phyloP scores from a whole-genome alignment of 495 filamentous ascomycete species.

The Aspergillus mulundensis region DNA sequence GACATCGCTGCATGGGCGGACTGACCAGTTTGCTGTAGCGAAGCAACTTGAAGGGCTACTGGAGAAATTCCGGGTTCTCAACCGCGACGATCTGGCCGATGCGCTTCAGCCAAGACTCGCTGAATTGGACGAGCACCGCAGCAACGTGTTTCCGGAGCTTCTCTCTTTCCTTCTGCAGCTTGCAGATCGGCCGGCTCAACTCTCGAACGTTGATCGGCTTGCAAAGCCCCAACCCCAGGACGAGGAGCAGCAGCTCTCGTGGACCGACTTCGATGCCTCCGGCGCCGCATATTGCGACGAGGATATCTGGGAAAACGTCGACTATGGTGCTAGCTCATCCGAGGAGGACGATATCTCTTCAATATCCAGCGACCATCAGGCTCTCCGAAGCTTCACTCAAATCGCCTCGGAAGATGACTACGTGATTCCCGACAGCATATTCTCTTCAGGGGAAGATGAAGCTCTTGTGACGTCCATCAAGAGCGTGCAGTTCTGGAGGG shows the following conservation, averaged over 20 bases:
- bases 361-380: slow-evolving; percentile 28
- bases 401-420: slow-evolving; percentile 30
- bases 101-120: slow-evolving; percentile 62
- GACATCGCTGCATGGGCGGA: slow-evolving; percentile 62
- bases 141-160: slow-evolving; percentile 70
- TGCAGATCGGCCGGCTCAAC: slow-evolving; percentile 72
- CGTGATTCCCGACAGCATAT: slow-evolving; percentile 35
- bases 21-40: slow-evolving; percentile 84
- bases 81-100: slow-evolving; percentile 75
- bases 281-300: slow-evolving; percentile 67
- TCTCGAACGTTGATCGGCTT: slow-evolving; percentile 61
- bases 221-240: slow-evolving; percentile 44
- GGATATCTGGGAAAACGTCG: slow-evolving; percentile 72
- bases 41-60: slow-evolving; percentile 72
- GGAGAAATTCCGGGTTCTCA: slow-evolving; percentile 80
- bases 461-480: slow-evolving; percentile 46
- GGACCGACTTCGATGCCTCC: slow-evolving; percentile 69
- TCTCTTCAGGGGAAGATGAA: slow-evolving; percentile 31
- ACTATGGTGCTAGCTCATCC: slow-evolving; percentile 67
- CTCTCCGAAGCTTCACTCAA: slow-evolving; percentile 20
- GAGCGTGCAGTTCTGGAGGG: slow-evolving; percentile 64
- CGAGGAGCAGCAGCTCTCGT: slow-evolving; percentile 52
- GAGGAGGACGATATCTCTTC: slow-evolving; percentile 42
- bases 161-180: slow-evolving; percentile 76
- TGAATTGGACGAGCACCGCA: slow-evolving; percentile 48